Evolutionary conservation across 2,329 filamentous ascomycete species (phyloP).

Genomic region (Calonectria pteridis): DNA sequence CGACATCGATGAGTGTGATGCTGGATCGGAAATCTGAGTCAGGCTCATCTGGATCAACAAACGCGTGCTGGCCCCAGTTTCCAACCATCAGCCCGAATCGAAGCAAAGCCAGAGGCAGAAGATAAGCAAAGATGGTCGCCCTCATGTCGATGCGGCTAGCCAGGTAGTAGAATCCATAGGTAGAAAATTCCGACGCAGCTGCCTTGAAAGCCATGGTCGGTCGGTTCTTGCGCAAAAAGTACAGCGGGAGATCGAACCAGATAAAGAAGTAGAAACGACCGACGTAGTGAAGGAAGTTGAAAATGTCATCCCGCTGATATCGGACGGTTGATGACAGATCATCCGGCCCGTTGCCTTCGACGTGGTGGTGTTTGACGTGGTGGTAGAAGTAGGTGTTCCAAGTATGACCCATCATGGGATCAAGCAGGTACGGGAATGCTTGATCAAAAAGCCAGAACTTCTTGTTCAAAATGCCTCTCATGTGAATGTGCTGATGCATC

Average conservation of each 20-base stretch:
- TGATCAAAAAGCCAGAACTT: constrained; percentile 69
- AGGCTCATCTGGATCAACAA: constrained; percentile 81
- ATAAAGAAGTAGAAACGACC: constrained; percentile 79
- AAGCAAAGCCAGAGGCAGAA: constrained; percentile 76
- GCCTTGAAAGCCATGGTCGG: constrained; percentile 65
- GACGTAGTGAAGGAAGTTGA: constrained; percentile 78
- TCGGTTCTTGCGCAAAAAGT: constrained; percentile 77
- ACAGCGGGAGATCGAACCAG: constrained; percentile 81
- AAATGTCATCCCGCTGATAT: constrained; percentile 78
- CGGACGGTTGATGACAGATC: constrained; percentile 82
- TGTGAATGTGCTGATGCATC: constrained; percentile 89
- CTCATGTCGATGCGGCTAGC: constrained; percentile 64
- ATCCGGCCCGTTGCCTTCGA: constrained; percentile 82
- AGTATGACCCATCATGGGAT: constrained; percentile 84
- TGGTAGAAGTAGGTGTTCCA: constrained; percentile 91
- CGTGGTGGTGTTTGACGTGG: constrained; percentile 88
- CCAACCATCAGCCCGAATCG: constrained; percentile 82
- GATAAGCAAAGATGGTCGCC: constrained; percentile 73
- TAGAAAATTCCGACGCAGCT: constrained; percentile 71
- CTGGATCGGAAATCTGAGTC: constrained; percentile 84
- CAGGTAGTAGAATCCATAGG: constrained; percentile 65
- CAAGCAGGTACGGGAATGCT: constrained; percentile 78
- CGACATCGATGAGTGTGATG: constrained; percentile 83
- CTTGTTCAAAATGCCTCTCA: constrained; percentile 74
- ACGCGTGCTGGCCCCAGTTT: constrained; percentile 88